Evolutionary conservation across 1,284 basidiomycete species (phyloP).

Genomic region (Malassezia japonica): DNA sequence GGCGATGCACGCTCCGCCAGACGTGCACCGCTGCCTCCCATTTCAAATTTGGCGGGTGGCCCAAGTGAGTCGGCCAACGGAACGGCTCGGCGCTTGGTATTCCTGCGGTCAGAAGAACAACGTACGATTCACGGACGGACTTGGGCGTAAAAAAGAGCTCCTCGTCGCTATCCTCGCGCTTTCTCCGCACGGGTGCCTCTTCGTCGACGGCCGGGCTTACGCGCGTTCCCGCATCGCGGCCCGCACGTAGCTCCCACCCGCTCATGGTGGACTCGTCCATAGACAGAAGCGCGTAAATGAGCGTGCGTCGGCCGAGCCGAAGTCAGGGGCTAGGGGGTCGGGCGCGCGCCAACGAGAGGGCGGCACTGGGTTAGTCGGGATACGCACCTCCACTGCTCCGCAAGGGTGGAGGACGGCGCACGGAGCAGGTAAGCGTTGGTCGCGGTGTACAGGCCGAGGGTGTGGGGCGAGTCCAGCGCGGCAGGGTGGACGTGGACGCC

Average conservation of each 20-base stretch:
- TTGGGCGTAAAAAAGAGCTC: constrained; percentile 10
- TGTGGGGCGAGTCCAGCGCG: background rate
- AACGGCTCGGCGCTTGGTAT: background rate
- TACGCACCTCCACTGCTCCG: background rate
- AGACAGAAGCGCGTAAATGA: constrained; percentile 5
- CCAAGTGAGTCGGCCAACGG: background rate
- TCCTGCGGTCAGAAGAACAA: background rate
- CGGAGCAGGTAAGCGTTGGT: constrained; percentile 4
- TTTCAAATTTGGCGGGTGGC: constrained; percentile 1
- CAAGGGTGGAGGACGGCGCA: background rate
- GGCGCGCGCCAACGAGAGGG: background rate
- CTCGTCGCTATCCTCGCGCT: constrained; percentile 5
- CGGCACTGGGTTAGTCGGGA: background rate
- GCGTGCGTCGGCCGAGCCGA: constrained; percentile 11
- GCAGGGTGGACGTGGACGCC: background rate
- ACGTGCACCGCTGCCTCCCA: background rate
- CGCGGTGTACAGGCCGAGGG: constrained; percentile 6
- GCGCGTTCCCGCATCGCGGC: constrained; percentile 5
- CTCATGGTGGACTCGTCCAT: background rate
- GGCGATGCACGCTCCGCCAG: constrained; percentile 14
- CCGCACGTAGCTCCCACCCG: background rate
- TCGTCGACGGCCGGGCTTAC: background rate
- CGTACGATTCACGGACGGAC: constrained; percentile 10
- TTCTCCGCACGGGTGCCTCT: background rate
- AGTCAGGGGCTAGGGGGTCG: background rate